These are phyloP conservation scores for Cyathus olla DNA, from an alignment of 1,284 basidiomycete species.

Conservation along the genomic window DNA sequence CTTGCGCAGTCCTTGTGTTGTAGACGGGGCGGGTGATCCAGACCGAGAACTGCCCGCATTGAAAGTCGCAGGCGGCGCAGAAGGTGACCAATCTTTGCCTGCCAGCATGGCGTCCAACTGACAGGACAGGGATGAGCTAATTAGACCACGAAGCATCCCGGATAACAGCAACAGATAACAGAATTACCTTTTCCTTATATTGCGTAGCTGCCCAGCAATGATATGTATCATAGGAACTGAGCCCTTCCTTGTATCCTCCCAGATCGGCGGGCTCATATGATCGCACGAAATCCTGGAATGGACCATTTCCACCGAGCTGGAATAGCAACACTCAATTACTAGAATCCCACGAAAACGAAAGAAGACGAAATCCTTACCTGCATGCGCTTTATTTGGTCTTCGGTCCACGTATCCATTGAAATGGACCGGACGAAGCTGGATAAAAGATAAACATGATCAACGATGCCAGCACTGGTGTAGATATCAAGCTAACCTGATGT, in stretches of 20 bases:
- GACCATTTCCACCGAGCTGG: conserved; percentile 87
- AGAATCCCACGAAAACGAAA: background rate
- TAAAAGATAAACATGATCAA: conserved; percentile 27
- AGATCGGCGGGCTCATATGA: conserved; percentile 77
- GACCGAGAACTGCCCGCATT: conserved; percentile 44
- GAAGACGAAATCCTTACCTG: conserved; percentile 62
- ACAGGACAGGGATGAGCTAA: conserved; percentile 15
- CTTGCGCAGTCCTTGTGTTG: conserved; percentile 82
- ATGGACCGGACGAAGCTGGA: conserved; percentile 90
- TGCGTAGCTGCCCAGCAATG: conserved; percentile 93
- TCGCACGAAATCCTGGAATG: conserved; percentile 84
- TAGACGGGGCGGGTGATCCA: conserved; percentile 65
- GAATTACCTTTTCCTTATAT: conserved; percentile 87
- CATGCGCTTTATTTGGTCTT: conserved; percentile 92
- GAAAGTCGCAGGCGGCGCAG: conserved; percentile 65
- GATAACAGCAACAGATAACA: conserved; percentile 8
- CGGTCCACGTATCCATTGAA: conserved; percentile 97
- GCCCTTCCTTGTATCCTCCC: conserved; percentile 80
- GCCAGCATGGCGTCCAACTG: conserved; percentile 80
- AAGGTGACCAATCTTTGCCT: conserved; percentile 79
- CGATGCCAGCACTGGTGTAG: conserved; percentile 7
- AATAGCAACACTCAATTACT: background rate
- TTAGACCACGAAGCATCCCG: background rate
- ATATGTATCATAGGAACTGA: conserved; percentile 85
- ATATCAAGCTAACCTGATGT: conserved; percentile 70